These are phyloP conservation scores for Calonectria crousiana DNA, from an alignment of 2,329 filamentous ascomycete genomes.

Conservation along the genomic window DNA sequence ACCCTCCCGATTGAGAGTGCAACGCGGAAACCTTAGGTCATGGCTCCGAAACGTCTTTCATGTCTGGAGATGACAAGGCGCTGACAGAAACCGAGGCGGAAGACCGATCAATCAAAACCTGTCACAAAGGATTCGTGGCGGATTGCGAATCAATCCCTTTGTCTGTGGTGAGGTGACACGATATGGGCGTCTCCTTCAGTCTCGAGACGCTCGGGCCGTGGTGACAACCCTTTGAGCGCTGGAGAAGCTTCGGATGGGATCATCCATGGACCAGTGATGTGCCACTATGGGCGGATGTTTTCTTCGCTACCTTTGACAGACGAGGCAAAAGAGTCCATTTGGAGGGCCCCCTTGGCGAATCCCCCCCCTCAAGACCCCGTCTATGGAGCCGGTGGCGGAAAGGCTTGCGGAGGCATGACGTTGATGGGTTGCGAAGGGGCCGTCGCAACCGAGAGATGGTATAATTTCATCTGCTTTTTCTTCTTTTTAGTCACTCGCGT, in stretches of 20 bases:
- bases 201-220: neutral
- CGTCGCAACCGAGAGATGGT: slow-evolving; percentile 17
- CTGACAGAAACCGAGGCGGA: neutral
- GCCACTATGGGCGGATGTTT: slow-evolving; percentile 5
- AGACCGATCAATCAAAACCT: neutral
- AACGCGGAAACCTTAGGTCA: neutral
- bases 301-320: slow-evolving; percentile 7
- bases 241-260: neutral
- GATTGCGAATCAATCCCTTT: neutral
- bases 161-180: neutral
- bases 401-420: slow-evolving; percentile 9
- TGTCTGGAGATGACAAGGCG: neutral
- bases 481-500: neutral
- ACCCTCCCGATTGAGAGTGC: neutral
- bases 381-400: neutral
- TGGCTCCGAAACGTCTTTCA: neutral
- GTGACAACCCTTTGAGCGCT: slow-evolving; percentile 1
- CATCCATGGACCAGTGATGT: neutral
- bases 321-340: neutral
- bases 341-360: neutral
- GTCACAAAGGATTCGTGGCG: neutral
- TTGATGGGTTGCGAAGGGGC: slow-evolving; percentile 4
- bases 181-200: neutral
- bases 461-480: neutral
- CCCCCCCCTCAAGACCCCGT: neutral